Base-by-base conservation (phyloP, 73 alveolate genomes). In the Paramecium primaurelia region DNA sequence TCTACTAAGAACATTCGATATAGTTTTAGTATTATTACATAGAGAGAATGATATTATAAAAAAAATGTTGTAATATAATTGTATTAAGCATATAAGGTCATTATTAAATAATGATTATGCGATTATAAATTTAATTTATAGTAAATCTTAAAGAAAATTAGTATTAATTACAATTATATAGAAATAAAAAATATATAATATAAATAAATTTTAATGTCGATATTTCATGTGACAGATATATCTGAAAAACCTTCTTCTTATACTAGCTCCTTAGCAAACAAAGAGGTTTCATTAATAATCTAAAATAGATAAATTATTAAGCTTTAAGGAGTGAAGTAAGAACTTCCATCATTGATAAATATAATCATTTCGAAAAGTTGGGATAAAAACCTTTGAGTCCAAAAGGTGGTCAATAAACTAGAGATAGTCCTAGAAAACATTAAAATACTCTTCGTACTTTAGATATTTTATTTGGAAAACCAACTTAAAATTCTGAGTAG, bases 231-330 rank as follows among this genome's bases (percentile, higher is more conserved):
- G 60, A n/a, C 87, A 73, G 87, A 73, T 73, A 73, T 73, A 34
- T 37, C 87, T 73, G 58, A 73, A 73, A 73, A 73, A 73, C 87
- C 87, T 73, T 73, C 64, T n/a, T 73, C 87, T 10, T 73, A 73
- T 73, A 73, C 87, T 73, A 73, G 87, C 38, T 34, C 40, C 30
- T 38, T 37, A 10, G 59, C 34, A 36, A 73, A 36, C 47, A 73
- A 73, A 40, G 87, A 73, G 84, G 84, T 64, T 28, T 32, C 16
- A 32, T 9, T 14, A 64, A 64, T 64, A 32, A 6, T 64, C 49
- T 64, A 64, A 30, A 32, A 32, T 64, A 64, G 87, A 73, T 73
- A 34, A 73, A 73, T 20, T 73, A 73, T 16, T 40, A 73, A 73
- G 59, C 60, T 0, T n/a, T 73, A n/a, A 73, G 22, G 37, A 73